Conservation (phyloP, 306 rosid species). For the Amphicarpaea edgeworthii region DNA sequence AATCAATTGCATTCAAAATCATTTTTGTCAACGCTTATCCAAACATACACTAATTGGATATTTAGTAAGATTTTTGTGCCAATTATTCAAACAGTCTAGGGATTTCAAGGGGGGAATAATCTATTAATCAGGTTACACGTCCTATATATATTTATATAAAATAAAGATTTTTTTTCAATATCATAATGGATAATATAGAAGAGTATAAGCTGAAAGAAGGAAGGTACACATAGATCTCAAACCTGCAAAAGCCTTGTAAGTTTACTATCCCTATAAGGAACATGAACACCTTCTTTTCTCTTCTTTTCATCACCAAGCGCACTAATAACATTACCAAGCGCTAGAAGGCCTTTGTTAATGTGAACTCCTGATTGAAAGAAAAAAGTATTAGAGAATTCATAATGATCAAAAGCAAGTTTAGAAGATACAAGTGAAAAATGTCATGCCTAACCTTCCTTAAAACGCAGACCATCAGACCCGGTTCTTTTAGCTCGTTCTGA, state of each 20-base stretch:
- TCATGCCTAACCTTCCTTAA: slow-evolving; percentile 82
- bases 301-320: slow-evolving; percentile 99
- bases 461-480: slow-evolving; percentile 96
- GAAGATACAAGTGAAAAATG: slow-evolving; percentile 3
- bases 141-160: neutral
- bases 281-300: slow-evolving; percentile 93
- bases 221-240: slow-evolving; percentile 39
- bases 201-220: neutral
- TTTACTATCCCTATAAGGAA: slow-evolving; percentile 96
- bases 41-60: neutral
- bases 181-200: neutral
- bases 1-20: no score
- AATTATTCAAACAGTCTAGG: neutral
- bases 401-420: slow-evolving; percentile 19
- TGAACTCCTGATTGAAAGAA: slow-evolving; percentile 78
- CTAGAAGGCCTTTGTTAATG: slow-evolving; percentile 94
- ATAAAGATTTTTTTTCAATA: neutral
- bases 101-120: neutral
- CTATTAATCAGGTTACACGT: neutral
- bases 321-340: slow-evolving; percentile 97
- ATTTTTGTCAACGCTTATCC: no score
- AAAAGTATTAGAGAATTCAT: slow-evolving; percentile 34
- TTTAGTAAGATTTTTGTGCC: no score
- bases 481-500: slow-evolving; percentile 98
- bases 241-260: slow-evolving; percentile 98